These are phyloP conservation scores for Liquidambar formosana DNA, from an alignment of 164 flowering plant species.

Conservation along the genomic window DNA sequence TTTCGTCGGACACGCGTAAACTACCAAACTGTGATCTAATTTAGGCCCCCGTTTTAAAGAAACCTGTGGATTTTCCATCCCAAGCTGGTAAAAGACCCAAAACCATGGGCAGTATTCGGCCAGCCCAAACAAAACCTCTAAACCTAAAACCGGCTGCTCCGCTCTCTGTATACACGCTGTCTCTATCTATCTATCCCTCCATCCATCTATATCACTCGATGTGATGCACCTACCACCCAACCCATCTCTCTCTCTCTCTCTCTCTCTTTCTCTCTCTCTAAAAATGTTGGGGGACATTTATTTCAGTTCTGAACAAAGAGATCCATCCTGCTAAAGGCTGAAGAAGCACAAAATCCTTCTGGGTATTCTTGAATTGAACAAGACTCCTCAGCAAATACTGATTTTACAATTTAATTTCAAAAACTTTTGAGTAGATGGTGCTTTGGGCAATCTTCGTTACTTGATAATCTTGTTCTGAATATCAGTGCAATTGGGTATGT, in stretches of 20 bases:
- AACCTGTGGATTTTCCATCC: slow-evolving; percentile 27
- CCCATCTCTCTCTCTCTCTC: background rate
- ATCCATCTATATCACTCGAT: background rate
- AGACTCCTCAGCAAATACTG: background rate
- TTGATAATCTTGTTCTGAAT: slow-evolving; percentile 8
- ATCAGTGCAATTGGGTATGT: background rate
- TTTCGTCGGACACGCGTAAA: too few relatives aligned
- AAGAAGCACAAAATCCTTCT: background rate
- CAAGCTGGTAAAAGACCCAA: slow-evolving; percentile 10
- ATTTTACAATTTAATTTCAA: background rate
- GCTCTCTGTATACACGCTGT: slow-evolving; percentile 13
- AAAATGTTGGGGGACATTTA: background rate
- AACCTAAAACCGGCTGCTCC: slow-evolving; percentile 32
- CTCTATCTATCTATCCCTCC: background rate
- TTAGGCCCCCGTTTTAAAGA: slow-evolving; percentile 5
- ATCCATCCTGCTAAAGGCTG: slow-evolving; percentile 4
- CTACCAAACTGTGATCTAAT: too few relatives aligned
- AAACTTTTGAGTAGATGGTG: background rate
- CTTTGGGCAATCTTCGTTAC: background rate
- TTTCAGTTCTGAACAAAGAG: too few relatives aligned
- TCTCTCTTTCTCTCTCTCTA: background rate
- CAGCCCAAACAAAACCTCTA: slow-evolving; percentile 6
- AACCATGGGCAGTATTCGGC: slow-evolving; percentile 42
- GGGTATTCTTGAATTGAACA: background rate
- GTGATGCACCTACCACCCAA: background rate